These are phyloP conservation scores for Saccharum hybrid DNA, from an alignment of 202 grass and related monocot genomes.

Conservation along the genomic window DNA sequence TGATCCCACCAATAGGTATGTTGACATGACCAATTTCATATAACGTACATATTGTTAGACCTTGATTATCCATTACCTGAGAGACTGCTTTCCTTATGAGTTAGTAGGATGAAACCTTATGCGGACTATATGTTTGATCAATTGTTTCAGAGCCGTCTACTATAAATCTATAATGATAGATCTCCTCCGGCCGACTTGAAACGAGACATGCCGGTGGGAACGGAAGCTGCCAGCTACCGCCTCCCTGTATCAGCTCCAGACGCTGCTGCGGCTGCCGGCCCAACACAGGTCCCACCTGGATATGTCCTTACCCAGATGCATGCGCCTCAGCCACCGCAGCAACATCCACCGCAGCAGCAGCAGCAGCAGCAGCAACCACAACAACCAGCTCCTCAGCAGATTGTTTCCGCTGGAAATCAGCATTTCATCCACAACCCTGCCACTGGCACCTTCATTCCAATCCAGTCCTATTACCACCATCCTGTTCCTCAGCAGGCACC, in stretches of 20 bases:
- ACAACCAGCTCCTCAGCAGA: conserved; percentile 57
- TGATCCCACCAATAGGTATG: conserved; percentile 58
- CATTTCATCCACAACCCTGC: conserved; percentile 84
- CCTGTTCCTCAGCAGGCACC: conserved; percentile 59
- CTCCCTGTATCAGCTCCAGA: conserved; percentile 56
- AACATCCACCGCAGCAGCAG: conserved; percentile 34
- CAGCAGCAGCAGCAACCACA: conserved; percentile 49
- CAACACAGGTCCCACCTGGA: conserved; percentile 38
- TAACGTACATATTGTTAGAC: not conserved
- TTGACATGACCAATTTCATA: not conserved
- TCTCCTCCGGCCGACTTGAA: conserved; percentile 54
- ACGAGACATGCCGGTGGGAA: conserved; percentile 55
- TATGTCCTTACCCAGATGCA: conserved; percentile 67
- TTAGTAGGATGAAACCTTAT: conserved; percentile 10
- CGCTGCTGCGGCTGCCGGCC: not conserved
- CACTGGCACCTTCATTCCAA: conserved; percentile 70
- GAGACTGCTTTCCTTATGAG: not conserved
- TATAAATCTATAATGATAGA: conserved; percentile 77
- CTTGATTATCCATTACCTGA: not conserved
- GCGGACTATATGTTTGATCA: conserved; percentile 25
- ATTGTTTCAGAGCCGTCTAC: conserved; percentile 65
- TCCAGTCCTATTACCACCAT: conserved; percentile 72
- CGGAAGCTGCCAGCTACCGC: conserved; percentile 59
- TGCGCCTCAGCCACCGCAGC: conserved; percentile 51
- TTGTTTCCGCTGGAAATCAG: conserved; percentile 56